Conservation (phyloP, 1,139 yeast genomes). For the Zygosaccharomyces pseudobailii region DNA sequence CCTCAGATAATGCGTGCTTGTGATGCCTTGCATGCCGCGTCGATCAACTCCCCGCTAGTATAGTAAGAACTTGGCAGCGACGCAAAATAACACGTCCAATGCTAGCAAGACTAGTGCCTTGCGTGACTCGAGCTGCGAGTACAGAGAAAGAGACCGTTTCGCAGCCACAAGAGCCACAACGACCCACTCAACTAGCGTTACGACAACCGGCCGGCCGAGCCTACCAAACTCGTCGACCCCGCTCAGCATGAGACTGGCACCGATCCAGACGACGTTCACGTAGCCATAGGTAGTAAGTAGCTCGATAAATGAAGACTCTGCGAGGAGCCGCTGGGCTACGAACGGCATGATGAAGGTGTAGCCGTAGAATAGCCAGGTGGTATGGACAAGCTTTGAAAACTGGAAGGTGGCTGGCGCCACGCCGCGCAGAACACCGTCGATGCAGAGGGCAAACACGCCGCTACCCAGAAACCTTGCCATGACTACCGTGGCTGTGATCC, state of each 20-base stretch:
- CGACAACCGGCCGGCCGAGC: conserved; percentile 1
- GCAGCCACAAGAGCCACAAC: conserved; percentile 12
- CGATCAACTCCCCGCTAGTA: conserved; percentile 7
- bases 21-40: too few relatives aligned
- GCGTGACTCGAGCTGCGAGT: conserved; percentile 1
- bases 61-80: conserved; percentile 19
- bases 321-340: conserved; percentile 16
- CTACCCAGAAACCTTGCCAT: conserved; percentile 23
- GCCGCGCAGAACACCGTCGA: conserved; percentile 19
- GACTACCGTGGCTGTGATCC: conserved; percentile 29
- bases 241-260: conserved; percentile 19
- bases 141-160: conserved; percentile 12
- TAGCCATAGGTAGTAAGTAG: conserved; percentile 29
- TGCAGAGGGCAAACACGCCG: conserved; percentile 19
- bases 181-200: conserved; percentile 5
- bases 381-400: conserved; percentile 20
- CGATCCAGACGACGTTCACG: conserved; percentile 28
- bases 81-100: conserved; percentile 19
- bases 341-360: conserved; percentile 26
- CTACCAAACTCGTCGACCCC: conserved; percentile 11
- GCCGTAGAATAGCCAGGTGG: conserved; percentile 25
- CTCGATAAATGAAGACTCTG: conserved; percentile 12
- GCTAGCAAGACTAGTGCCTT: conserved; percentile 7
- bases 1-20: too few relatives aligned
- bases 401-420: conserved; percentile 10